Evolutionary conservation across 352 stramenopile genomes (phyloP).

Genomic region (Phytophthora hybrid): DNA sequence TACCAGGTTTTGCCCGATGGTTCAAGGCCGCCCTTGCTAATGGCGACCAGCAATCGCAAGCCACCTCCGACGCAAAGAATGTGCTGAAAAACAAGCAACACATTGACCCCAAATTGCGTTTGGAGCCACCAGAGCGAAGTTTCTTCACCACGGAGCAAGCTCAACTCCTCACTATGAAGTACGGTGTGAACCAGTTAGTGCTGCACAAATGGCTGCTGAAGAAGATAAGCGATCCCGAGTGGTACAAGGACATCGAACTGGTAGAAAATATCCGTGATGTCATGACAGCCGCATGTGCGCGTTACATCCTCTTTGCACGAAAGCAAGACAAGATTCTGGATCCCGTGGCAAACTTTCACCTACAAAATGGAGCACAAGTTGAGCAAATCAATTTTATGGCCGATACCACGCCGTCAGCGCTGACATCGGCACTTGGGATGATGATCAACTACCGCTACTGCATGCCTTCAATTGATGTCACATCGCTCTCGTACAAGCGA

Average conservation of each 20-base stretch:
- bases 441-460: slow-evolving; percentile 93
- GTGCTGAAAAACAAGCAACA: slow-evolving; percentile 26
- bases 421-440: slow-evolving; percentile 63
- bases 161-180: slow-evolving; percentile 63
- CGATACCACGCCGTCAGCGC: slow-evolving; percentile 58
- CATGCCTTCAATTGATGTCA: slow-evolving; percentile 82
- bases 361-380: slow-evolving; percentile 88
- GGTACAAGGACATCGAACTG: slow-evolving; percentile 61
- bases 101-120: slow-evolving; percentile 15
- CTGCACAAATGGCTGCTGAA: slow-evolving; percentile 80
- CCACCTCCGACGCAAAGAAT: slow-evolving; percentile 22
- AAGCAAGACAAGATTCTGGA: slow-evolving; percentile 84
- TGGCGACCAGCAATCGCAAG: slow-evolving; percentile 33
- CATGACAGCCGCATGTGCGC: slow-evolving; percentile 64
- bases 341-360: slow-evolving; percentile 85
- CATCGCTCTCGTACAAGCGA: slow-evolving; percentile 84
- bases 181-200: slow-evolving; percentile 60
- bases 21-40: slow-evolving; percentile 57
- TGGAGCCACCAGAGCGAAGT: slow-evolving; percentile 40
- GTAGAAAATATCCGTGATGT: slow-evolving; percentile 59
- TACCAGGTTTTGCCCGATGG: slow-evolving; percentile 81
- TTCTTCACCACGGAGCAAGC: slow-evolving; percentile 66
- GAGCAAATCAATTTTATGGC: slow-evolving; percentile 89
- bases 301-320: slow-evolving; percentile 85
- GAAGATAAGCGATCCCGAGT: slow-evolving; percentile 53